Base-by-base conservation (phyloP, 208 protist species). In the Leishmania martiniquensis region DNA sequence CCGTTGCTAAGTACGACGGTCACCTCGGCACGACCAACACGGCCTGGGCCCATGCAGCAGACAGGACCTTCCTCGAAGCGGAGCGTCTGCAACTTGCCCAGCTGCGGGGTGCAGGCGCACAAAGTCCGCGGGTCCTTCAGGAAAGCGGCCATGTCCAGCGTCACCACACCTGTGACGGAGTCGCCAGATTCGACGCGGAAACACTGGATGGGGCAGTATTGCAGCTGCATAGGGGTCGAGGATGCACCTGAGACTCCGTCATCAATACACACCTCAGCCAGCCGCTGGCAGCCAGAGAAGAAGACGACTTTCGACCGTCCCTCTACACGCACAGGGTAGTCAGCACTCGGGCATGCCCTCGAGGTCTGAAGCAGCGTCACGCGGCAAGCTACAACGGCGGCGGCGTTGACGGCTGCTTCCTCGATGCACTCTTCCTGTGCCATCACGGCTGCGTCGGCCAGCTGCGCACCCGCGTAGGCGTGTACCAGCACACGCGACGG, bases 1-100 rank as follows among this genome's bases (percentile, higher is more conserved):
- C 83, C 80, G 76, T 86, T 85, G 12, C 86, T 79, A 45, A 93
- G 75, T 29, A 95, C 59, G 62, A 90, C 87, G 13, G 91, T 85
- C 81, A 89, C 83, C 83, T 95, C 91, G 1, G 71, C 62, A 13
- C 69, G 67, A 15, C 80, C 84, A 29, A 52, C 69, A 20, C 89
- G 82, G 0, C 91, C 91, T 20, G 77, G 76, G 1, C 82, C 81
- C 62, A 95, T 59, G 67, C 89, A 85, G 42, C 55, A 66, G 29
- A 93, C 76, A 12, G 39, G 45, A 20, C 76, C 75, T 13, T 82
- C 79, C 5, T 82, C 76, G 79, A 92, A 92, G 67, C 81, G 75
- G 29, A 88, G 73, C 25, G 49, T 68, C 72, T 86, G 81, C 75
- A 87, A 72, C 60, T 81, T 82, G 34, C 75, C 67, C 17, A 78